A percentile compares a stretch with the other conserved stretches of the same genome.
Evolutionary conservation across 2,329 filamentous ascomycete species (phyloP).

Genomic region (Aureobasidium sp.): DNA sequence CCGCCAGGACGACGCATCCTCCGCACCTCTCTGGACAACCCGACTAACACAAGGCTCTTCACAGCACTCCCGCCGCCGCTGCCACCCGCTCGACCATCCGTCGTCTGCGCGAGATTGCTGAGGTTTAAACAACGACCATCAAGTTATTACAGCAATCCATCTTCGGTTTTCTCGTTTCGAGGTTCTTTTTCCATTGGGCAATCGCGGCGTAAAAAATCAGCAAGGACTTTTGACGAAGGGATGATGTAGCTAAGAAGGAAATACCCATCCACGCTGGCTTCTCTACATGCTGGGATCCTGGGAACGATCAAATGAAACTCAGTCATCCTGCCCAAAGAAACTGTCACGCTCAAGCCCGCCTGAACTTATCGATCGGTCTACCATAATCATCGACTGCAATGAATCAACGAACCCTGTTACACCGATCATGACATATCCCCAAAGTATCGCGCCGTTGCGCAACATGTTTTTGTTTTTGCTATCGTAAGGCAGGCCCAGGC

Average conservation of each 20-base stretch:
- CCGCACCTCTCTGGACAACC: not conserved
- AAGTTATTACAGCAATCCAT: constrained; percentile 11
- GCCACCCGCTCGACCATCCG: constrained; percentile 94
- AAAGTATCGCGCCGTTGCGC: not conserved
- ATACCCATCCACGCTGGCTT: constrained; percentile 11
- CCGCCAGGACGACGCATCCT: not conserved
- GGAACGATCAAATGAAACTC: constrained; percentile 14
- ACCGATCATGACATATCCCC: not conserved
- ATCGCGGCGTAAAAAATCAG: constrained; percentile 15
- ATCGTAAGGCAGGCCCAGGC: not conserved
- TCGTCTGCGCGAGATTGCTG: constrained; percentile 93
- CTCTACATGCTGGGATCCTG: constrained; percentile 12
- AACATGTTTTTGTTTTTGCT: not conserved
- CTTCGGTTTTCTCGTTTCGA: constrained; percentile 13
- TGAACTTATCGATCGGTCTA: not conserved
- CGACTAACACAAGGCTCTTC: constrained; percentile 22
- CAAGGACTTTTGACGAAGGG: constrained; percentile 14
- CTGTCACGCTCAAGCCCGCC: not conserved
- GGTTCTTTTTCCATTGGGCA: constrained; percentile 13
- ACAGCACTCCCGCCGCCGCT: constrained; percentile 81
- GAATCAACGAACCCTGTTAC: not conserved
- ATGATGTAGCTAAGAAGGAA: constrained; percentile 14
- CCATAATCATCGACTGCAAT: not conserved
- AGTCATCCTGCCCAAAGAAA: constrained; percentile 14
- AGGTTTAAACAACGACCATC: constrained; percentile 56